phyloP scores from a whole-genome alignment of 2,329 filamentous ascomycete species.

The Seiridium unicorne region DNA sequence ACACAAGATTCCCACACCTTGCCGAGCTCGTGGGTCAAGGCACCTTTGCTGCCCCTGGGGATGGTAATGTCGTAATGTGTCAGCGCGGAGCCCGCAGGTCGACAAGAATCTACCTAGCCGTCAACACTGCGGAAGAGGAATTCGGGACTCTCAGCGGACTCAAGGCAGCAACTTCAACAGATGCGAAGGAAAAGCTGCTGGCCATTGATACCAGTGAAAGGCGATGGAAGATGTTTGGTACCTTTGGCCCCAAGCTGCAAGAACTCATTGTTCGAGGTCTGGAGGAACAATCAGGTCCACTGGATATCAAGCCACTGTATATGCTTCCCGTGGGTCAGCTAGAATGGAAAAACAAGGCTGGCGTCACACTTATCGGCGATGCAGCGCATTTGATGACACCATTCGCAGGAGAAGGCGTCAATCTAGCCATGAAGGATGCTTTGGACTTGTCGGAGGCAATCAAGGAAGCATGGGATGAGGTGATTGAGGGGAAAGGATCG shows the following conservation, averaged over 20 bases:
- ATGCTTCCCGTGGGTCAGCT: conserved; percentile 21
- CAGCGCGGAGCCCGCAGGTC: conserved; percentile 10
- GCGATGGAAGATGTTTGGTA: background rate
- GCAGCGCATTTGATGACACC: conserved; percentile 49
- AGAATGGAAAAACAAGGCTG: conserved; percentile 24
- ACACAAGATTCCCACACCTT: background rate
- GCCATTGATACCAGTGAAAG: background rate
- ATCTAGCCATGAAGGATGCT: conserved; percentile 45
- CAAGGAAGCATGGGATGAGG: background rate
- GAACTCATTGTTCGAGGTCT: background rate
- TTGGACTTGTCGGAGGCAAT: conserved; percentile 29
- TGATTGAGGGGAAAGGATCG: background rate
- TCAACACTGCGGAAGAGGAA: conserved; percentile 23
- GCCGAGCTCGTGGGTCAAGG: conserved; percentile 2
- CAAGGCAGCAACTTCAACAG: background rate
- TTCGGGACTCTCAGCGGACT: conserved; percentile 14
- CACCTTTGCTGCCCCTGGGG: background rate
- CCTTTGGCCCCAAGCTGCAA: background rate
- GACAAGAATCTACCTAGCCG: conserved; percentile 26
- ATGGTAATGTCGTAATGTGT: background rate
- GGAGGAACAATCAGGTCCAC: background rate
- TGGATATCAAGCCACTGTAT: conserved; percentile 13
- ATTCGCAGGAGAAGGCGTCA: conserved; percentile 48
- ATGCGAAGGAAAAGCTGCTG: conserved; percentile 3
- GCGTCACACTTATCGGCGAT: conserved; percentile 50